Percentiles rank a stretch among this genome's conserved stretches.
Conservation (phyloP, 2,329 filamentous ascomycete species). For the Fusarium brevicatenulatum region DNA sequence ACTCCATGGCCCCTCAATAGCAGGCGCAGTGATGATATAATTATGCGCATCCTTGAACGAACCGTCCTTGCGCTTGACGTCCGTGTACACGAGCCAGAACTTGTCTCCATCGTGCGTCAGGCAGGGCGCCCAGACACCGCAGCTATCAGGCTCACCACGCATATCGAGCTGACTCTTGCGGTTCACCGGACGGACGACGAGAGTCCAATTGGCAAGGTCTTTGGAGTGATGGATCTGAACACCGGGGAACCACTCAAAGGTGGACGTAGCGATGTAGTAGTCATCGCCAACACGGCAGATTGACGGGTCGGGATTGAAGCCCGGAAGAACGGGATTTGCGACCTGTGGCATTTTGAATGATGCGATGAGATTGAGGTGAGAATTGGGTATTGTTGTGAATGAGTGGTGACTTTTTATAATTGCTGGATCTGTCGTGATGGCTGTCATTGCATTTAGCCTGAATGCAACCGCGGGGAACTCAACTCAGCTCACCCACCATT, state of each 20-base stretch:
- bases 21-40: conserved; percentile 66
- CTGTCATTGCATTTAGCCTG: conserved; percentile 29
- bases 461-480: conserved; percentile 22
- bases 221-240: conserved; percentile 65
- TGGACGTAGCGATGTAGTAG: conserved; percentile 67
- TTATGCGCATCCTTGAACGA: conserved; percentile 73
- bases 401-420: conserved; percentile 5
- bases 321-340: conserved; percentile 65
- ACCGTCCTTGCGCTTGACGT: conserved; percentile 74
- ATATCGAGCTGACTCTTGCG: conserved; percentile 64
- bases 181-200: conserved; percentile 58
- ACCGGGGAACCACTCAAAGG: conserved; percentile 66
- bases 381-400: background rate
- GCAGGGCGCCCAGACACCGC: conserved; percentile 73
- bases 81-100: conserved; percentile 73
- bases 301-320: conserved; percentile 67
- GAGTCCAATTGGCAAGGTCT: conserved; percentile 64
- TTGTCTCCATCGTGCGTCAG: conserved; percentile 68
- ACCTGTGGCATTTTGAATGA: conserved; percentile 55
- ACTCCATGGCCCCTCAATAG: conserved; percentile 69
- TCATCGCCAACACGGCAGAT: conserved; percentile 62
- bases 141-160: conserved; percentile 68
- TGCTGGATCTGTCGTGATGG: background rate
- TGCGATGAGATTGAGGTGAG: background rate
- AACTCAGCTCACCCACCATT: conserved; percentile 9